These are phyloP conservation scores for Tetrahymena borealis DNA, from an alignment of 73 alveolate genomes.

Conservation along the genomic window DNA sequence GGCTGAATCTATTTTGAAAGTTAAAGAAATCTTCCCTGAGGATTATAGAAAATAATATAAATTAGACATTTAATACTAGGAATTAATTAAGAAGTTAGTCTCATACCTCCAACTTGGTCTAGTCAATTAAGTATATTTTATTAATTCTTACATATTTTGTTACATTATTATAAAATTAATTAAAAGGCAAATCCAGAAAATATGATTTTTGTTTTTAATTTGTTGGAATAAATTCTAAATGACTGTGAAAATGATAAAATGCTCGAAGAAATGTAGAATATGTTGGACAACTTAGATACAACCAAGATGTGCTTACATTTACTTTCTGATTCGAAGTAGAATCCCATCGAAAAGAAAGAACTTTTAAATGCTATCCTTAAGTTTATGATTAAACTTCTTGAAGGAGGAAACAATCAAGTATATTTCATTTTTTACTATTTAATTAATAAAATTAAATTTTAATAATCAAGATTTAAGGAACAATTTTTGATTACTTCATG, in stretches of 20 bases:
- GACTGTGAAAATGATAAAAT: background rate
- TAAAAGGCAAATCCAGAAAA: slow-evolving; percentile 9
- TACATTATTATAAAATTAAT: too few relatives aligned
- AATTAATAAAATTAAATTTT: background rate
- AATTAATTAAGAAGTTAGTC: slow-evolving; percentile 5
- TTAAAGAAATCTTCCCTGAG: slow-evolving; percentile 21
- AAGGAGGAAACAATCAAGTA: slow-evolving; percentile 29
- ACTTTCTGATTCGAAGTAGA: slow-evolving; percentile 16
- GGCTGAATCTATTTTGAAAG: slow-evolving; percentile 10
- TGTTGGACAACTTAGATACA: slow-evolving; percentile 22
- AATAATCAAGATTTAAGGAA: slow-evolving; percentile 9
- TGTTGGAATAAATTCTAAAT: slow-evolving; percentile 17
- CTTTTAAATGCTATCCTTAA: slow-evolving; percentile 6
- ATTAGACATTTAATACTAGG: slow-evolving; percentile 8
- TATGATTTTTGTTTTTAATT: slow-evolving; percentile 17
- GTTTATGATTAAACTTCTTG: slow-evolving; percentile 9
- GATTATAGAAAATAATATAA: background rate
- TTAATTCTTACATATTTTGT: background rate
- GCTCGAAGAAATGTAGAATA: slow-evolving; percentile 26
- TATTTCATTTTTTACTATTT: background rate
- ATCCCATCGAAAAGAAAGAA: slow-evolving; percentile 28
- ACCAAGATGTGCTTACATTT: slow-evolving; percentile 30
- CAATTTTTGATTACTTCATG: slow-evolving; percentile 17
- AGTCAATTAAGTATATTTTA: background rate
- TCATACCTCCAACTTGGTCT: slow-evolving; percentile 14